Percentiles rank a stretch among this genome's conserved stretches.
Evolutionary conservation across 768 basidiomycete genomes (phyloP).

Genomic region (Neoboletus subvelutipes): DNA sequence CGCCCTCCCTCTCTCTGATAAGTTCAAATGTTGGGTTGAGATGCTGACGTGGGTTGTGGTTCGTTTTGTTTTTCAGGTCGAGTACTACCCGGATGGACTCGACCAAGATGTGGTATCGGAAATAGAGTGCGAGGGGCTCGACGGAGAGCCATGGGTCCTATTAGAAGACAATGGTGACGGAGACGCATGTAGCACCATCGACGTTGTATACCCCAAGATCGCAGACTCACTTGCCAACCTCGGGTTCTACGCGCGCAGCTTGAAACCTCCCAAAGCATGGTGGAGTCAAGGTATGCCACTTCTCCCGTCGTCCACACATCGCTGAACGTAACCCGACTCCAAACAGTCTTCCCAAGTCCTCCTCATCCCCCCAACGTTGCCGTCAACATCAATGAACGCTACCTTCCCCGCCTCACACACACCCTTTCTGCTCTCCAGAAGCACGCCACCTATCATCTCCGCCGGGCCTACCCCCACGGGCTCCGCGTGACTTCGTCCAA

Average conservation of each 20-base stretch:
- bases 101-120: background rate
- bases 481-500: conserved; percentile 57
- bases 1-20: background rate
- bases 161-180: conserved; percentile 4
- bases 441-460: conserved; percentile 45
- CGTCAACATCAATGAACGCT: conserved; percentile 61
- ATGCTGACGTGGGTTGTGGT: background rate
- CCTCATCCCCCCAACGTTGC: conserved; percentile 42
- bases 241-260: conserved; percentile 60
- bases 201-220: conserved; percentile 34
- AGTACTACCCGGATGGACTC: conserved; percentile 44
- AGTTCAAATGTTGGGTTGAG: background rate
- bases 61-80: conserved; percentile 39
- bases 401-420: conserved; percentile 41
- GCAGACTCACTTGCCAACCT: conserved; percentile 52
- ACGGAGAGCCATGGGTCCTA: conserved; percentile 7
- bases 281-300: conserved; percentile 35
- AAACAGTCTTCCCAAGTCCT: conserved; percentile 15
- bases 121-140: background rate
- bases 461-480: conserved; percentile 59
- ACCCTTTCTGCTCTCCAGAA: conserved; percentile 38
- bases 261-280: conserved; percentile 60
- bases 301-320: background rate
- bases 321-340: background rate
- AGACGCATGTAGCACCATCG: conserved; percentile 19